Evolutionary conservation across 2,329 filamentous ascomycete genomes (phyloP), one percentile per base, ranked within the genome.

Genomic region (Bipolaris bicolor): DNA sequence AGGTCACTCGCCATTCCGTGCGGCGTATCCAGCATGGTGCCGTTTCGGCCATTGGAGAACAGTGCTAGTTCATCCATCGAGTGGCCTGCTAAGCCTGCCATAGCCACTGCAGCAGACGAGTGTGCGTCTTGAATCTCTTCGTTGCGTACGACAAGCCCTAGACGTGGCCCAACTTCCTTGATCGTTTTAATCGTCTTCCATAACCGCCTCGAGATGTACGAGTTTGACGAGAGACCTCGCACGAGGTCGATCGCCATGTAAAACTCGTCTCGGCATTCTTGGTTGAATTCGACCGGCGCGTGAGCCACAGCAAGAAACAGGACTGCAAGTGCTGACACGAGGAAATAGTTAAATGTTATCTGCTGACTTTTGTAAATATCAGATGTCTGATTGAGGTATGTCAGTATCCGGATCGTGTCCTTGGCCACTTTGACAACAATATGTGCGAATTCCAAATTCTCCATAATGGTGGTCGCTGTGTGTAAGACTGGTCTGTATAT

Each of bases 401-500:
- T 85, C 9, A 93, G 80, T 56, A 89, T 89, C 5, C 85, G 84
- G 57, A 93, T 90, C 1, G 89, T 92, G 65, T 92, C 89, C 68
- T 90, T 90, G 13, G 90, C 89, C 1, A 93, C 82, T 58, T 90
- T 87, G 29, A 92, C 88, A 0, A 86, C 89, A 0, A 84, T 90
- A 67, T 91, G 87, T 3, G 92, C 92, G 61, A 91, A 88, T 4
- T 81, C 78, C 49, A 88, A 83, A 70, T 96, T 89, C 55, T 89
- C 85, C 78, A 90, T 86, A 67, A 97, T 97, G 67, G 88, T 93
- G 11, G 87, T 90, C 3, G 91, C 87, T 16, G 90, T 94, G 74
- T 97, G 91, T 7, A 98, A 80, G 2, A 97, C 88, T 0, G 92
- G 92, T 0, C 92, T 90, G 74, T 96, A 93, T 26, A 97, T 90